Conservation (phyloP, 441 rosid genomes). For the Hura crepitans region DNA sequence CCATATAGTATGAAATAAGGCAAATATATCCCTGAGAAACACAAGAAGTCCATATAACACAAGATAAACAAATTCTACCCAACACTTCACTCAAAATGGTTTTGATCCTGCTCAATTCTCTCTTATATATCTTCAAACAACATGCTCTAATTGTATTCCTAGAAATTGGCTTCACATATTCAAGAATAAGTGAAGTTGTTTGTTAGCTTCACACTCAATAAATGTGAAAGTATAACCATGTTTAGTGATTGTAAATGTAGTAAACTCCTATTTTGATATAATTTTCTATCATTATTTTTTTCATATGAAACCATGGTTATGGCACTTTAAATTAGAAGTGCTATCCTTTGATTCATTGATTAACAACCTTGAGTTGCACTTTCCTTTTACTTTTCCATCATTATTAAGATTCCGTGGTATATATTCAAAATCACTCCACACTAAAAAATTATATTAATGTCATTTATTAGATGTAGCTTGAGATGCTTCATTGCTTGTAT, state of each 20-base stretch:
- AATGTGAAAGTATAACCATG: not conserved
- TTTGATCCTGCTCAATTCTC: not conserved
- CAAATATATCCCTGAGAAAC: not conserved
- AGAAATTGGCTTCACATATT: not conserved
- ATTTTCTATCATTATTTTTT: not conserved
- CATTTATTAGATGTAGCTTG: no score
- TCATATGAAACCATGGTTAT: not conserved
- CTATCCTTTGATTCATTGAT: no score
- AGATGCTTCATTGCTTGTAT: no score
- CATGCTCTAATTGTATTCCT: not conserved
- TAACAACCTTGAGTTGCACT: no score
- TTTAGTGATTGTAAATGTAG: not conserved
- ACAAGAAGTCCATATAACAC: constrained; percentile 12
- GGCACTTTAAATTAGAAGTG: no score
- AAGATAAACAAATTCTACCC: constrained; percentile 3
- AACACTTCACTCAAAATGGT: not conserved
- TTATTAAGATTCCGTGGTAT: no score
- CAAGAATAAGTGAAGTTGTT: no score
- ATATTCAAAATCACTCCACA: no score
- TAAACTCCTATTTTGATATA: not conserved
- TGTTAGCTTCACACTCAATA: not conserved
- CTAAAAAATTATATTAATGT: no score
- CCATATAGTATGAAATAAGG: constrained; percentile 10
- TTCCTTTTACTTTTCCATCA: no score
- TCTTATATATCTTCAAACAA: constrained; percentile 3